Percentiles rank a stretch among this genome's conserved stretches.
These are phyloP conservation scores for Trichoderma reesei DNA, from an alignment of 495 filamentous ascomycete species.

Conservation along the genomic window DNA sequence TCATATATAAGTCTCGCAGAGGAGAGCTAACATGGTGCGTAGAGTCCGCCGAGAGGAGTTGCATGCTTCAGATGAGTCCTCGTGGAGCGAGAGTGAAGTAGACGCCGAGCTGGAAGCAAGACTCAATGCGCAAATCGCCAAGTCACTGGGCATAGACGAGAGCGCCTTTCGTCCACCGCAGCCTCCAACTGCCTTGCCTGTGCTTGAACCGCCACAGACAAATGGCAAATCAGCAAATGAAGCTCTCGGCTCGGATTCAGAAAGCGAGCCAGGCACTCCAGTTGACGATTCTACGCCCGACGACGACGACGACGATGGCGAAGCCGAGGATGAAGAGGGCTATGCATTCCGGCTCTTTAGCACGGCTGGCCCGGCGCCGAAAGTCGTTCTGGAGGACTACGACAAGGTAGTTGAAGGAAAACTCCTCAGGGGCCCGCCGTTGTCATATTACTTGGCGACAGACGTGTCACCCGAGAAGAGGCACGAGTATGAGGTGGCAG, in stretches of 20 bases:
- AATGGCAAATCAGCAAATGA: constrained; percentile 11
- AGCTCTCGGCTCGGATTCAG: constrained; percentile 11
- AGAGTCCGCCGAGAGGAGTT: constrained; percentile 46
- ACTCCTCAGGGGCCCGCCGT: constrained; percentile 32
- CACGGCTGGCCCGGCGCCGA: constrained; percentile 24
- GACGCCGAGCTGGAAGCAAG: constrained; percentile 26
- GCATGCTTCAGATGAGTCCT: constrained; percentile 23
- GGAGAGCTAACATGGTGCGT: neutral
- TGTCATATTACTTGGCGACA: constrained; percentile 35
- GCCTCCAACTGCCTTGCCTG: neutral
- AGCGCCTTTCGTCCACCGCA: neutral
- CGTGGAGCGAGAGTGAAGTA: constrained; percentile 17
- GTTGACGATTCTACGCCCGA: neutral
- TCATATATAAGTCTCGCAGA: neutral
- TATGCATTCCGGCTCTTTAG: constrained; percentile 47
- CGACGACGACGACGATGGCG: constrained; percentile 11
- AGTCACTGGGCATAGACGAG: constrained; percentile 28
- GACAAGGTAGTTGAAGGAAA: constrained; percentile 21
- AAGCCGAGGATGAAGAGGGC: constrained; percentile 22
- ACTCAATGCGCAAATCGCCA: constrained; percentile 34
- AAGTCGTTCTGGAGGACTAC: constrained; percentile 24
- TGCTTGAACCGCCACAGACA: neutral
- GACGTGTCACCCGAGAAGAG: constrained; percentile 23
- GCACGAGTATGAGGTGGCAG: constrained; percentile 25
- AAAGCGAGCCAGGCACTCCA: constrained; percentile 11